Percentiles rank a stretch among this genome's conserved stretches.
Evolutionary conservation across 108 stramenopile species (phyloP).

Genomic region (Schizochytrium sp.): DNA sequence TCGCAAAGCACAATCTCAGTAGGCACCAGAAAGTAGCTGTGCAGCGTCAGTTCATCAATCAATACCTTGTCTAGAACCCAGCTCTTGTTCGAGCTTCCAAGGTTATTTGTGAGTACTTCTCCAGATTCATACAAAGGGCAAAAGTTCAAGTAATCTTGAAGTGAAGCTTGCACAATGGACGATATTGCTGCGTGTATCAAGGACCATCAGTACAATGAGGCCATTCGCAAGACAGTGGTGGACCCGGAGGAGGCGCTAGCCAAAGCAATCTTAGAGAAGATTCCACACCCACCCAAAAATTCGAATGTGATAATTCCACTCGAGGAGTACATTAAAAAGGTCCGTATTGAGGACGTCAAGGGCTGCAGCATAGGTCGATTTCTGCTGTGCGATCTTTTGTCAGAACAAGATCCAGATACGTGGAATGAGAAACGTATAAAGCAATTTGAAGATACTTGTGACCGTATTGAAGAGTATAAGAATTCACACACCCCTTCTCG

Average conservation of each 20-base stretch:
- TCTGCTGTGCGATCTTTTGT: slow-evolving; percentile 7
- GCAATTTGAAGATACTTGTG: slow-evolving; percentile 15
- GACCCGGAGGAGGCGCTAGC: slow-evolving; percentile 57
- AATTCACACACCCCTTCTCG: not conserved
- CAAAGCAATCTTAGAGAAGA: slow-evolving; percentile 54
- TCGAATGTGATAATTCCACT: not conserved
- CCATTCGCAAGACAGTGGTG: slow-evolving; percentile 56
- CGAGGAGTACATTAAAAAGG: slow-evolving; percentile 16
- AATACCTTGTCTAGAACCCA: no score
- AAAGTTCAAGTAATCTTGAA: not conserved
- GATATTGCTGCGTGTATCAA: slow-evolving; percentile 60
- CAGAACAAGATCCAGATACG: slow-evolving; percentile 19
- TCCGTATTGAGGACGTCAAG: not conserved
- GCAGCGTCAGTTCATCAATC: no score
- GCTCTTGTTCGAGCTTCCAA: no score
- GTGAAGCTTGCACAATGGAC: slow-evolving; percentile 8
- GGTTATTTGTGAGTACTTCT: no score
- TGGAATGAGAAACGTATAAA: not conserved
- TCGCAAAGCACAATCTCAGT: no score
- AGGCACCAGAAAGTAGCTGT: no score
- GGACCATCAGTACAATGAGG: slow-evolving; percentile 61
- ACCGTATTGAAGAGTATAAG: not conserved
- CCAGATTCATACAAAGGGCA: no score
- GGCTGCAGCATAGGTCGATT: slow-evolving; percentile 33
- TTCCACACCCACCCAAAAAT: slow-evolving; percentile 43